Base-by-base conservation (phyloP, 108 stramenopile species). In the Parmales sp. region DNA sequence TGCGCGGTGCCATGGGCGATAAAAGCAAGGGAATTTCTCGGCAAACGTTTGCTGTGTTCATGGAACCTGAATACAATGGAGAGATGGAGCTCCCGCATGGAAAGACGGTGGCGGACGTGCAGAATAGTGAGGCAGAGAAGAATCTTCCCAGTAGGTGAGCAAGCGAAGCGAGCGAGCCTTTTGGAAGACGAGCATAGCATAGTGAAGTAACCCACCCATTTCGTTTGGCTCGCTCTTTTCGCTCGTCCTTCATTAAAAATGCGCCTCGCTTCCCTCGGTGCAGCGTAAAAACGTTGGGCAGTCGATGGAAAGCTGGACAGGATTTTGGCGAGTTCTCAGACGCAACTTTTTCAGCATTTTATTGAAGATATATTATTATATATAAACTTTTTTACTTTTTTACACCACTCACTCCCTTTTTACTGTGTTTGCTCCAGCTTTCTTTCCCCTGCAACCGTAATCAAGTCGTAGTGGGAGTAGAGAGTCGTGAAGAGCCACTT, bases 291-390 rank as follows among this genome's bases (percentile, higher is more conserved):
- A 83, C 80, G 28, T 41, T 88, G 63, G 64, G 64, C 39, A 74
- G 75, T 7, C 70, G 87, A 13, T 88, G 83, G 82, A 83, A 73
- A 50, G 63, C 50, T 46, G 86, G 83, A 0, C 75, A 77, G 76
- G 86, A 82, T 37, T 90, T 90, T 78, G 89, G 86, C 26, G 82
- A 90, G 43, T 90, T 90, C 67, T 71, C 72, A 37, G 72, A 79
- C 66, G 85, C 86, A 0, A 88, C 89, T 13, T 86, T 86, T 69
- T 43, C 69, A 29, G 86, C 86, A 9, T 90, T 87, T 71, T 81
- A 86, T 74, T 83, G 68, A 74, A 38, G n/a, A 44, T 26, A 9
- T 8, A 18, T 51, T 22, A 23, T 51, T 51, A 8, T 43, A 43
- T 43, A 43, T 8, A 43, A 43, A 43, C 16, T 43, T 13, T 43